Evolutionary conservation across 768 basidiomycete species (phyloP).

Genomic region (Rossbeevera mucosa): DNA sequence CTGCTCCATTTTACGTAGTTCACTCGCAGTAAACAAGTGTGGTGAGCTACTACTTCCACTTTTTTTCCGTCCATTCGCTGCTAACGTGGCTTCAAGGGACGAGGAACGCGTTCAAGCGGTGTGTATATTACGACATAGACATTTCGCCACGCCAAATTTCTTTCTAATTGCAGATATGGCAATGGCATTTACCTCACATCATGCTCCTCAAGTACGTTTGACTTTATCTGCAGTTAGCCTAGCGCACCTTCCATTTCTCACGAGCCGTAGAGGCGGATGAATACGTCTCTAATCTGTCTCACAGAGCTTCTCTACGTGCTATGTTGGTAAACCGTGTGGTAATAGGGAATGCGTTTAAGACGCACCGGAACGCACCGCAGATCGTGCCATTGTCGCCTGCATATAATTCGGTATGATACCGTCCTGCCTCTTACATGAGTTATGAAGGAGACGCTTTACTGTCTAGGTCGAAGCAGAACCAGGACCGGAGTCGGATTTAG

Average conservation of each 20-base stretch:
- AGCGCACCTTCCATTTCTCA: constrained; percentile 1
- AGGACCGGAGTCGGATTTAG: constrained; percentile 11
- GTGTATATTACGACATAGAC: neutral
- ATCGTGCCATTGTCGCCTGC: constrained; percentile 3
- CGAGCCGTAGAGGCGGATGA: constrained; percentile 9
- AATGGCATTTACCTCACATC: constrained; percentile 12
- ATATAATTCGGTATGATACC: constrained; percentile 8
- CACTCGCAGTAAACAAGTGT: constrained; percentile 11
- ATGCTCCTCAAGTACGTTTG: constrained; percentile 13
- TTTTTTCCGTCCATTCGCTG: neutral
- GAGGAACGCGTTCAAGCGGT: constrained; percentile 17
- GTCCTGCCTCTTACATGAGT: neutral
- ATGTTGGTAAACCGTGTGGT: constrained; percentile 12
- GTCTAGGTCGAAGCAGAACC: constrained; percentile 13
- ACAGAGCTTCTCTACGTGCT: constrained; percentile 5
- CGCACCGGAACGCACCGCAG: constrained; percentile 9
- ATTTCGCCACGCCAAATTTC: neutral
- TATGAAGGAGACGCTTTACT: too few relatives aligned
- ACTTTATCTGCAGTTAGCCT: neutral
- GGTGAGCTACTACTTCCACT: neutral
- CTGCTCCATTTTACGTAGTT: constrained; percentile 11
- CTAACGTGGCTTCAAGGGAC: constrained; percentile 7
- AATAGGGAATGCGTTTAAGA: constrained; percentile 8
- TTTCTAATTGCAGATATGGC: constrained; percentile 5
- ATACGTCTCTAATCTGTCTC: constrained; percentile 15